These are phyloP conservation scores for Cordyceps fumosorosea DNA, from an alignment of 2,329 filamentous ascomycete genomes.

Conservation along the genomic window DNA sequence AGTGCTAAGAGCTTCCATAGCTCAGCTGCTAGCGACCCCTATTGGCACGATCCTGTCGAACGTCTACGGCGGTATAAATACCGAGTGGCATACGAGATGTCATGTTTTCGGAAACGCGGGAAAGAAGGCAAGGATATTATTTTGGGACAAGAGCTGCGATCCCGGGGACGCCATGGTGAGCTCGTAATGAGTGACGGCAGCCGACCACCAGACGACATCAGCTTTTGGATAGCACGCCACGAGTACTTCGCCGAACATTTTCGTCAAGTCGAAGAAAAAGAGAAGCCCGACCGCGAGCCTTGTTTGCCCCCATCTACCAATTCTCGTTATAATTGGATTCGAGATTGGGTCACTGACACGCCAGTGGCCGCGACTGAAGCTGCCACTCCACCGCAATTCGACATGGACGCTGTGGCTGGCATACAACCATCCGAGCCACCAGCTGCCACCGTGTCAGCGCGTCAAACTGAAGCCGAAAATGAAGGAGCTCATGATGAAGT, in stretches of 20 bases:
- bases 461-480: too few species aligned
- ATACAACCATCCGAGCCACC: background rate
- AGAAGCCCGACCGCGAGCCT: background rate
- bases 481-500: too few species aligned
- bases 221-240: background rate
- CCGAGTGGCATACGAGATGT: rapidly evolving
- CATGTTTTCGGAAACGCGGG: background rate
- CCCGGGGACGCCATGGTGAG: background rate
- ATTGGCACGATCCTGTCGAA: background rate
- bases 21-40: background rate
- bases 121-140: background rate
- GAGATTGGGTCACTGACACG: background rate
- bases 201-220: background rate
- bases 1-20: background rate
- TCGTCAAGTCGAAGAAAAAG: background rate
- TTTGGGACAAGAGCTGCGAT: background rate
- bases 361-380: background rate
- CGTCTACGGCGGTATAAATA: background rate
- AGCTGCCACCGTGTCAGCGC: too few species aligned
- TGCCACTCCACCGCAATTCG: background rate
- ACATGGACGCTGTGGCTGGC: background rate
- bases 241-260: background rate
- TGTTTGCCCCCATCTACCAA: background rate
- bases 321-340: background rate
- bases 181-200: background rate